Conservation (phyloP, 2,329 filamentous ascomycete species). For the Colletotrichum somersetense region DNA sequence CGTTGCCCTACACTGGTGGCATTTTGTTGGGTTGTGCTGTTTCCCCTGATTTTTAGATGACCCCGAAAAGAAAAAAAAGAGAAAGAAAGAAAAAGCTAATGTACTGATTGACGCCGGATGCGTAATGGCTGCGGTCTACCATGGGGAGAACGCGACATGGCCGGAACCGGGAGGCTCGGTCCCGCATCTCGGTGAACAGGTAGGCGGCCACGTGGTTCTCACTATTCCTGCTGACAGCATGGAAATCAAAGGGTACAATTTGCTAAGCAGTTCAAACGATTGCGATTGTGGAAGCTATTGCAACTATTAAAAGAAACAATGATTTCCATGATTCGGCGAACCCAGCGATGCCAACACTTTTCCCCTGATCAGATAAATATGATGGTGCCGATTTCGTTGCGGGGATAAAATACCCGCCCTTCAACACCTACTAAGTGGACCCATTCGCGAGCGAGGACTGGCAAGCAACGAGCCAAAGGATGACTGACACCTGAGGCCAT, state of each 20-base stretch:
- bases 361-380: neutral
- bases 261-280: neutral
- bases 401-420: conserved; percentile 2
- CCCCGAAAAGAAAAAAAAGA: neutral
- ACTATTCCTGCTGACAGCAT: no score
- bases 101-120: neutral
- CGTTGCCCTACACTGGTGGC: neutral
- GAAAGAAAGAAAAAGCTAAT: neutral
- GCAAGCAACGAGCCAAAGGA: neutral
- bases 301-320: neutral
- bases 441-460: neutral
- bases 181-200: neutral
- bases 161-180: conserved; percentile 19
- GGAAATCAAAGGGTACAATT: neutral
- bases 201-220: conserved; percentile 21
- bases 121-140: neutral
- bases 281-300: neutral
- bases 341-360: neutral
- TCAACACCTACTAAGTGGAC: neutral
- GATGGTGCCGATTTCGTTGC: conserved; percentile 2
- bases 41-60: conserved; percentile 10
- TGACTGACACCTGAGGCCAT: neutral
- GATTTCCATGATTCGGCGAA: neutral
- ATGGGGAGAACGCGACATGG: neutral
- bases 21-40: conserved; percentile 13